Percentiles rank a stretch among this genome's conserved stretches.
Conservation (phyloP, 495 filamentous ascomycete species). For the Acidomyces sp. region DNA sequence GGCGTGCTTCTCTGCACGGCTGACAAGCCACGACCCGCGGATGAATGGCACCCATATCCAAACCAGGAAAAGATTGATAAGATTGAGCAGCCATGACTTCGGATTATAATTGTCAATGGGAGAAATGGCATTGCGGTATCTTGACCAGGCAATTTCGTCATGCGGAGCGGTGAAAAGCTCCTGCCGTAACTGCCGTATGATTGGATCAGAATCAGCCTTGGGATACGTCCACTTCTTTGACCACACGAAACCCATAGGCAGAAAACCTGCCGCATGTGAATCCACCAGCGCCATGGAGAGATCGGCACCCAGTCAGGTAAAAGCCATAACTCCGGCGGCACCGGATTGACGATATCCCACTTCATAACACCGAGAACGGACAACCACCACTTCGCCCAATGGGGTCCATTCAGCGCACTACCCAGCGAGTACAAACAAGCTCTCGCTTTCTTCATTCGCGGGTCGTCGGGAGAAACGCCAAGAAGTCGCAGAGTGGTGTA, state of each 20-base stretch:
- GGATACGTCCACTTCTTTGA: conserved; percentile 57
- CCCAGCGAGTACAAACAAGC: conserved; percentile 72
- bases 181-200: conserved; percentile 59
- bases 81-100: conserved; percentile 69
- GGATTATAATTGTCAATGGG: conserved; percentile 81
- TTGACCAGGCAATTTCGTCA: conserved; percentile 59
- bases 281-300: conserved; percentile 97
- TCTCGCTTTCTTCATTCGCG: conserved; percentile 75
- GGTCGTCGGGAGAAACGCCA: conserved; percentile 79
- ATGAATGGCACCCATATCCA: conserved; percentile 67
- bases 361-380: conserved; percentile 67
- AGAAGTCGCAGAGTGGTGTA: conserved; percentile 74
- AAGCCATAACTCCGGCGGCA: conserved; percentile 88
- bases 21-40: conserved; percentile 41
- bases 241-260: conserved; percentile 84
- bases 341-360: conserved; percentile 89
- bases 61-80: conserved; percentile 60
- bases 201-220: conserved; percentile 39
- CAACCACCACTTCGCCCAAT: conserved; percentile 94
- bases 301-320: conserved; percentile 92
- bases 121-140: conserved; percentile 71
- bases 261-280: conserved; percentile 84
- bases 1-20: conserved; percentile 60
- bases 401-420: conserved; percentile 70
- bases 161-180: conserved; percentile 78